phyloP scores from a whole-genome alignment of 805 yeast species.

The Lipomyces sp. region DNA sequence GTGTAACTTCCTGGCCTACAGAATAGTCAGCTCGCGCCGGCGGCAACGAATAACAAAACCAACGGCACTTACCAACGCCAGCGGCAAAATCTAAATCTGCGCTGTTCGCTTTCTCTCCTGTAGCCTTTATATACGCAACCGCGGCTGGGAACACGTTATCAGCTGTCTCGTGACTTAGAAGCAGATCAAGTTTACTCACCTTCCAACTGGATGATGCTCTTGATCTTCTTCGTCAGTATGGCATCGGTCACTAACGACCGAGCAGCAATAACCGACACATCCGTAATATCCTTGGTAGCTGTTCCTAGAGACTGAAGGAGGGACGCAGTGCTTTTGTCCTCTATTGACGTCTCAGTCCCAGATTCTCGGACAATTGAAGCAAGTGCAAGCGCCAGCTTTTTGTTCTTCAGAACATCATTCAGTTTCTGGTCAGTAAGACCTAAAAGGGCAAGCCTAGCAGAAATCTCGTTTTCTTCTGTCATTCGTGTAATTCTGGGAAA shows the following conservation, averaged over 20 bases:
- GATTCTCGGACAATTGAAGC: constrained; percentile 60
- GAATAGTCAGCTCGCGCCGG: constrained; percentile 2
- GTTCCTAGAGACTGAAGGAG: constrained; percentile 69
- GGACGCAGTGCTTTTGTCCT: constrained; percentile 63
- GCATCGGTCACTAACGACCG: constrained; percentile 62
- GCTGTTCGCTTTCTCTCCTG: constrained; percentile 51
- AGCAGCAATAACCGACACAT: constrained; percentile 49
- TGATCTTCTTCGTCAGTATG: constrained; percentile 66
- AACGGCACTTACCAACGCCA: constrained; percentile 58
- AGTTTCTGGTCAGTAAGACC: constrained; percentile 52
- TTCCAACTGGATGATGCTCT: constrained; percentile 71
- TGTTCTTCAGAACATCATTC: constrained; percentile 81
- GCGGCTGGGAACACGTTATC: constrained; percentile 23
- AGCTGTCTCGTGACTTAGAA: not conserved
- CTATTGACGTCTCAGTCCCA: constrained; percentile 43
- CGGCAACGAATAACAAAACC: not conserved
- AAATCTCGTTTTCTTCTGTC: constrained; percentile 6
- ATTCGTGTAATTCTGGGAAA: not conserved
- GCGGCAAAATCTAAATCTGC: constrained; percentile 61
- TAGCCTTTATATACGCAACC: constrained; percentile 65
- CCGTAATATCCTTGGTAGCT: constrained; percentile 34
- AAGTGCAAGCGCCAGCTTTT: constrained; percentile 77
- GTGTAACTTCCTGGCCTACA: constrained; percentile 68
- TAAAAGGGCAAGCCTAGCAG: constrained; percentile 28
- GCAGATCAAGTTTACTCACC: constrained; percentile 44